Percentiles rank a stretch among this genome's conserved stretches.
Conservation (phyloP, 2,329 filamentous ascomycete species). For the Lithohypha guttulata region DNA sequence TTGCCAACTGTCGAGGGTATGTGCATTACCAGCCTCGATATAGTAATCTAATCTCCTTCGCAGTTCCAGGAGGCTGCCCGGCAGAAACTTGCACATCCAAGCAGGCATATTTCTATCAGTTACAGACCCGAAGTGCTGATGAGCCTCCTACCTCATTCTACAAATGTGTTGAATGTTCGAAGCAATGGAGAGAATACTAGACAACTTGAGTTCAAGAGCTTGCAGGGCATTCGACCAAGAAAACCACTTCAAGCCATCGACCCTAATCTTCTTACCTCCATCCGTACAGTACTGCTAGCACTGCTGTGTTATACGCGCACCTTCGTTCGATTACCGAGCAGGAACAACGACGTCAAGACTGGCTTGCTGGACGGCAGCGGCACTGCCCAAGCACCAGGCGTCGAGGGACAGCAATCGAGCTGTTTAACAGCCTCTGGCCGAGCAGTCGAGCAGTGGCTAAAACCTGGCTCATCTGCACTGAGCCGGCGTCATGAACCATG, state of each 20-base stretch:
- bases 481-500: too few relatives aligned
- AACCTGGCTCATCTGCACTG: too few relatives aligned
- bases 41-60: background rate
- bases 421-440: too few relatives aligned
- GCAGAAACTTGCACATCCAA: conserved; percentile 68
- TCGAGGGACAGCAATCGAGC: too few relatives aligned
- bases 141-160: conserved; percentile 98
- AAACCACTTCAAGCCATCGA: background rate
- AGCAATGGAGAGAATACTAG: conserved; percentile 41
- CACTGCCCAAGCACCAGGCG: too few relatives aligned
- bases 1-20: conserved; percentile 21
- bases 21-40: background rate
- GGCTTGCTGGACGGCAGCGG: too few relatives aligned
- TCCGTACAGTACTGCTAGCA: background rate
- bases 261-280: background rate
- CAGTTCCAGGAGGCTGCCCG: conserved; percentile 47
- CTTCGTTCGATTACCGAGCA: too few relatives aligned
- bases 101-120: conserved; percentile 87
- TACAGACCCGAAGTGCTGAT: conserved; percentile 95
- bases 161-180: conserved; percentile 46
- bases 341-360: too few relatives aligned
- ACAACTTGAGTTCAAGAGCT: background rate
- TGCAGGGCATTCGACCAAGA: background rate
- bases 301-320: too few relatives aligned
- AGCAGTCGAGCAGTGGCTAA: too few relatives aligned